phyloP scores from a whole-genome alignment of 305 asterid genomes.

The Solanum hybrid region DNA sequence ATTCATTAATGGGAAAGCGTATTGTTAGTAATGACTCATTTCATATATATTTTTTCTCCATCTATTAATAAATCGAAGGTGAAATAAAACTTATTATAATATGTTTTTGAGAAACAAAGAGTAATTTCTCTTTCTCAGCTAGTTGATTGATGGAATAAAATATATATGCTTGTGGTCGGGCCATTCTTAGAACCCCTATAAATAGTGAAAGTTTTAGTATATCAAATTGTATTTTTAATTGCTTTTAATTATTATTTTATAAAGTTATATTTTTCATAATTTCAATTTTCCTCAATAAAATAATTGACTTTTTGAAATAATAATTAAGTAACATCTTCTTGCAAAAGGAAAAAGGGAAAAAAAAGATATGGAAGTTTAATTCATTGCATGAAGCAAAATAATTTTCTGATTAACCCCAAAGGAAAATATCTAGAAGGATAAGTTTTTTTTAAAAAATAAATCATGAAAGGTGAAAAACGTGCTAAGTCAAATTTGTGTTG shows the following conservation, averaged over 20 bases:
- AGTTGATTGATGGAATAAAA: neutral
- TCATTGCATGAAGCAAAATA: neutral
- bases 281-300: neutral
- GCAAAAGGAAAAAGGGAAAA: neutral
- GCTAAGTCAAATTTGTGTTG: neutral
- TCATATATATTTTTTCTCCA: neutral
- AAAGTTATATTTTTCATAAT: neutral
- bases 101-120: neutral
- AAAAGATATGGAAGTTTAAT: neutral
- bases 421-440: no score
- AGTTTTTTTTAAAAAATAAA: neutral
- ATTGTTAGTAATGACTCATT: neutral
- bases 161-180: neutral
- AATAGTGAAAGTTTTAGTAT: neutral
- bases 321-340: neutral
- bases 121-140: neutral
- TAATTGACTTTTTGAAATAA: neutral
- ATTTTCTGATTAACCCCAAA: neutral
- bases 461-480: neutral
- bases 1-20: neutral
- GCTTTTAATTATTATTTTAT: neutral
- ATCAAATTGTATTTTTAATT: neutral
- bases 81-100: neutral
- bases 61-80: neutral
- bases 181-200: neutral